Percentiles rank a stretch among this genome's conserved stretches.
Evolutionary conservation across 2,329 filamentous ascomycete genomes (phyloP).

Genomic region (Acrodontium crateriforme): DNA sequence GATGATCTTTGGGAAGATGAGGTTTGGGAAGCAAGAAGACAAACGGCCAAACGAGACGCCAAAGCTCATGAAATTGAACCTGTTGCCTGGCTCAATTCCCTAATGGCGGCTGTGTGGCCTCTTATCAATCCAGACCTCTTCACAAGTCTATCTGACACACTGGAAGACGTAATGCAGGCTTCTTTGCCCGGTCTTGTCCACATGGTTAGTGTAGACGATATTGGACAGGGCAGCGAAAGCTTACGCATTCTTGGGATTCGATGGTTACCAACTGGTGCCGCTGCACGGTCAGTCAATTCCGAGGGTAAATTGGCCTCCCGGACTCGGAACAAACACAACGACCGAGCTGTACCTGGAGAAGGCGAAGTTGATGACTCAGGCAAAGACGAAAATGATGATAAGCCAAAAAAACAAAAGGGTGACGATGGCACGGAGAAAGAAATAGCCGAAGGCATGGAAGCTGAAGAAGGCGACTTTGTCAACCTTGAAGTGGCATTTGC

Average conservation of each 20-base stretch:
- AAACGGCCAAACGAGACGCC: slow-evolving; percentile 35
- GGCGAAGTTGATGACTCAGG: slow-evolving; percentile 26
- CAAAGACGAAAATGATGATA: slow-evolving; percentile 19
- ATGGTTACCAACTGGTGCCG: slow-evolving; percentile 60
- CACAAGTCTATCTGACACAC: slow-evolving; percentile 50
- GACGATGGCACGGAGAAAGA: slow-evolving; percentile 15
- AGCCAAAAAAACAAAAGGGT: slow-evolving; percentile 17
- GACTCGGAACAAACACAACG: slow-evolving; percentile 32
- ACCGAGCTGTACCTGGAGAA: slow-evolving; percentile 36
- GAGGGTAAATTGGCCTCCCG: slow-evolving; percentile 43
- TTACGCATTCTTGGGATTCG: slow-evolving; percentile 56
- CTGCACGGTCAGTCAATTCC: slow-evolving; percentile 44
- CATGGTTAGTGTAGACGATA: slow-evolving; percentile 63
- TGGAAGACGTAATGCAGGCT: slow-evolving; percentile 72
- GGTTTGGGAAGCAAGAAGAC: slow-evolving; percentile 51
- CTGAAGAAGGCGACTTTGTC: slow-evolving; percentile 64
- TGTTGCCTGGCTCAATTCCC: slow-evolving; percentile 56
- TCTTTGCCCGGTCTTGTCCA: slow-evolving; percentile 54
- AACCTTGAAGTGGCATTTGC: slow-evolving; percentile 65
- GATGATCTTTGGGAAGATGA: slow-evolving; percentile 53
- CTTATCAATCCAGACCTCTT: slow-evolving; percentile 66
- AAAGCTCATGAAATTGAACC: slow-evolving; percentile 46
- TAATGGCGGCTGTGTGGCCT: slow-evolving; percentile 56
- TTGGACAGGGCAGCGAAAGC: slow-evolving; percentile 60
- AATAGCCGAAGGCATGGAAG: slow-evolving; percentile 51